Evolutionary conservation across 306 rosid species (phyloP), one percentile per base, ranked within the genome.

Genomic region (Trichosanthes cucumerina): DNA sequence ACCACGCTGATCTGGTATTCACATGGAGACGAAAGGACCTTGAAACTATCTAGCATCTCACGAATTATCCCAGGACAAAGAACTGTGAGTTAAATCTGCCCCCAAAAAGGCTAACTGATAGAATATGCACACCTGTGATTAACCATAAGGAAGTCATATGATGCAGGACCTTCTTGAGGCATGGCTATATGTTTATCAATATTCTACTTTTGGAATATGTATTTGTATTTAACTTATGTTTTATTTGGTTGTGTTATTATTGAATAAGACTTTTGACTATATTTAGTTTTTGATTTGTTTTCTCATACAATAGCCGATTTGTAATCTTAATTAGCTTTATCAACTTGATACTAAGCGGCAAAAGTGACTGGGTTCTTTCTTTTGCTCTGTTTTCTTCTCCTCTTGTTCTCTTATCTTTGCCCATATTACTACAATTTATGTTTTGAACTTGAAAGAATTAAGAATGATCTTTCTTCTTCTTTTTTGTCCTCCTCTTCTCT

Each of bases 21-120:
- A 46, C 96, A 63, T 60, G 95, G 96, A 79, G 92, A 69, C 81
- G 97, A 95, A 80, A 89, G 93, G 78, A 82, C 23, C 80, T 78
- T 95, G 88, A 92, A 88, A 3, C 80, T 95, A 82, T 84, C 93
- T 77, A 26, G 82, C 0, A 83, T 95, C 82, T 79, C 85, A 19
- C 86, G 88, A 79, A 91, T 95, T 77, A 81, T 85, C 78, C 86
- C 93, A 6, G 98, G 97, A 84, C 98, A 95, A 69, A 92, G 98
- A 95, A 95, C 97, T 19, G 98, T 95, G 83, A 89, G 98, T 88
- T 78, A 76, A 87, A 75, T 79, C 54, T 82, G 44, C n/a, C 47
- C 23, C 19, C 72, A 50, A 60, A 49, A 63, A 47, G 46, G 75
- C 59, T 54, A 72, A 36, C 38, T 54, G 24, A 59, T 76, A 46